Conservation (phyloP, 2,329 filamentous ascomycete genomes). For the Ceratocystis alfenasii region DNA sequence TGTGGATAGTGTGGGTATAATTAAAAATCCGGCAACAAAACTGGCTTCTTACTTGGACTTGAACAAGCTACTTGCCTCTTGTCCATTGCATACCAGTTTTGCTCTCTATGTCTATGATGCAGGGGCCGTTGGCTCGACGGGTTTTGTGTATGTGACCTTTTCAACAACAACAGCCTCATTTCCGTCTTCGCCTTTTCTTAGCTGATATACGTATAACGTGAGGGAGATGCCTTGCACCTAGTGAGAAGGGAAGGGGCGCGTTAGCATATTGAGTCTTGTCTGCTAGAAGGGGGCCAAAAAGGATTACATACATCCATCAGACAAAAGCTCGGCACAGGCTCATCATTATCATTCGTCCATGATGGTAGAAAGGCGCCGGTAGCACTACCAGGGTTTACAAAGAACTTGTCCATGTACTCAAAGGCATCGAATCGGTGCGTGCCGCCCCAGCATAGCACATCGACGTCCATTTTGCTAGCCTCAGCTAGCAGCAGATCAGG, state of each 20-base stretch:
- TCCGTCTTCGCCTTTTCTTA: slow-evolving; percentile 64
- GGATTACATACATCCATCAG: slow-evolving; percentile 81
- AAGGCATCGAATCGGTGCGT: slow-evolving; percentile 59
- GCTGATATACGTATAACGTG: slow-evolving; percentile 86
- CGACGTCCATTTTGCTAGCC: slow-evolving; percentile 55
- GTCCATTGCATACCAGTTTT: not conserved
- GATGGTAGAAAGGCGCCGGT: slow-evolving; percentile 51
- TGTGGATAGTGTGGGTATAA: slow-evolving; percentile 22
- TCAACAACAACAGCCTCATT: slow-evolving; percentile 71
- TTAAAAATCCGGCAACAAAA: slow-evolving; percentile 7
- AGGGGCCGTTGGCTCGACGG: slow-evolving; percentile 45
- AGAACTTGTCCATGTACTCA: slow-evolving; percentile 65
- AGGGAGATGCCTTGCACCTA: slow-evolving; percentile 93
- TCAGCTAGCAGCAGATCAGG: slow-evolving; percentile 55
- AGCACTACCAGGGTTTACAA: slow-evolving; percentile 56
- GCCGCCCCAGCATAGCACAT: slow-evolving; percentile 57
- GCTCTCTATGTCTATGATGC: slow-evolving; percentile 34
- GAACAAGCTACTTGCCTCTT: not conserved
- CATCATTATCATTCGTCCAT: slow-evolving; percentile 49
- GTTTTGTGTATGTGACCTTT: slow-evolving; percentile 77
- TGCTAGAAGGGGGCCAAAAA: not conserved
- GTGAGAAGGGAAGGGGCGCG: too few relatives aligned
- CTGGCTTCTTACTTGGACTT: slow-evolving; percentile 22
- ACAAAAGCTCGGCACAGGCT: slow-evolving; percentile 82
- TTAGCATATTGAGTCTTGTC: not conserved